A percentile compares a stretch with the other conserved stretches of the same genome.
phyloP scores from a whole-genome alignment of 2,329 filamentous ascomycete species.

The Fusarium kyushuense region DNA sequence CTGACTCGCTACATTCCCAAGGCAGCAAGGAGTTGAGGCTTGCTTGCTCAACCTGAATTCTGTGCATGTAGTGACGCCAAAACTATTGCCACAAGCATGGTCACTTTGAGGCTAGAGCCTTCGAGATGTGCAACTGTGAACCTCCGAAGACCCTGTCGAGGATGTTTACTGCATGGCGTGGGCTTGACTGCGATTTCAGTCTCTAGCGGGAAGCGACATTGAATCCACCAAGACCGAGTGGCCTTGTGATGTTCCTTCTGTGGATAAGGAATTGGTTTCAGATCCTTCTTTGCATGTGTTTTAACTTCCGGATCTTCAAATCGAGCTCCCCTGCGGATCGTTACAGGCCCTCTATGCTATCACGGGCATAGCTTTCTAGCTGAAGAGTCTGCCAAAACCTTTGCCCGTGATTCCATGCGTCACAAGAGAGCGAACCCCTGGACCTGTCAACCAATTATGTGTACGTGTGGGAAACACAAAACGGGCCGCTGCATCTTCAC shows the following conservation, averaged over 20 bases:
- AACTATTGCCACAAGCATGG: slow-evolving; percentile 36
- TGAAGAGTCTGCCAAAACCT: slow-evolving; percentile 30
- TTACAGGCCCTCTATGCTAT: slow-evolving; percentile 28
- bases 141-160: slow-evolving; percentile 13
- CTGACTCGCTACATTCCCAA: slow-evolving; percentile 20
- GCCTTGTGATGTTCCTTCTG: slow-evolving; percentile 37
- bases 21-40: slow-evolving; percentile 14
- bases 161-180: slow-evolving; percentile 14
- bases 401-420: slow-evolving; percentile 20
- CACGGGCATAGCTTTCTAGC: slow-evolving; percentile 15
- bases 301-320: slow-evolving; percentile 32
- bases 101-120: slow-evolving; percentile 36
- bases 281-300: slow-evolving; percentile 35
- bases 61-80: slow-evolving; percentile 35
- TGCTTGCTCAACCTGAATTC: slow-evolving; percentile 23
- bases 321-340: slow-evolving; percentile 31
- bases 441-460: slow-evolving; percentile 35
- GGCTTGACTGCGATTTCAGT: slow-evolving; percentile 36
- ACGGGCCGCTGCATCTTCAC: slow-evolving; percentile 30
- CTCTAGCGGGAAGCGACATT: slow-evolving; percentile 41
- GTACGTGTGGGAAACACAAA: slow-evolving; percentile 22
- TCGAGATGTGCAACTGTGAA: slow-evolving; percentile 41
- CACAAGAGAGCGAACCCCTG: slow-evolving; percentile 28
- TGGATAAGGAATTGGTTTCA: slow-evolving; percentile 26
- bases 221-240: slow-evolving; percentile 39